Conservation (phyloP, 2,329 filamentous ascomycete species). For the Plenodomus tracheiphilus region DNA sequence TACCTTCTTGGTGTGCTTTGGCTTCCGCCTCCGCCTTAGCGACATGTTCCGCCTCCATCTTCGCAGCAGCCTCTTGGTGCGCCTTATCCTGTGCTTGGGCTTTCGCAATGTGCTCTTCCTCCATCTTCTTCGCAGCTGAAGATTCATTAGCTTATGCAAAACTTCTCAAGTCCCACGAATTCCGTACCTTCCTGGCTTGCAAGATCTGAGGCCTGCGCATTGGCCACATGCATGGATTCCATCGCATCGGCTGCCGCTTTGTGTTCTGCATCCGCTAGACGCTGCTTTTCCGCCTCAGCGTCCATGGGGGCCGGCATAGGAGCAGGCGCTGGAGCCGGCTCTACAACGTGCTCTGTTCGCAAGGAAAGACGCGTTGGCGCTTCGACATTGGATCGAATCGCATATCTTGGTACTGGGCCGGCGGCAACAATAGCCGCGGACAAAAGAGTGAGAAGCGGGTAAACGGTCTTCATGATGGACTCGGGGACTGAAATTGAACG, state of each 20-base stretch:
- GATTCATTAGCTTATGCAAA: slow-evolving; percentile 11
- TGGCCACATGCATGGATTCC: slow-evolving; percentile 23
- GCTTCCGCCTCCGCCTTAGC: slow-evolving; percentile 21
- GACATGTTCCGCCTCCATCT: slow-evolving; percentile 18
- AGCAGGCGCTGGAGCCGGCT: slow-evolving; percentile 11
- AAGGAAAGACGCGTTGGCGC: slow-evolving; percentile 6
- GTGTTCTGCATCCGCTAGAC: slow-evolving; percentile 10
- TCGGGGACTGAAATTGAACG: neutral
- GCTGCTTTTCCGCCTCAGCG: slow-evolving; percentile 6
- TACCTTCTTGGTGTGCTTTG: slow-evolving; percentile 18
- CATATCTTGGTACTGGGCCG: neutral
- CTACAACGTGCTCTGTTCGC: slow-evolving; percentile 16
- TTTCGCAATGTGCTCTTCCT: slow-evolving; percentile 22
- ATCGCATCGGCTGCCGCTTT: slow-evolving; percentile 21
- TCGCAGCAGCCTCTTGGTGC: slow-evolving; percentile 17
- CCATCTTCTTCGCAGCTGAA: slow-evolving; percentile 21
- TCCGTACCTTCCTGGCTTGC: slow-evolving; percentile 19
- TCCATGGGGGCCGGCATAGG: slow-evolving; percentile 4
- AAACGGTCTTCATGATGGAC: slow-evolving; percentile 29
- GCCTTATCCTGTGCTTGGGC: slow-evolving; percentile 22
- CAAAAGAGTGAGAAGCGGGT: slow-evolving; percentile 26
- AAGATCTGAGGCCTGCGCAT: slow-evolving; percentile 21
- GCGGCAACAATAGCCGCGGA: slow-evolving; percentile 25
- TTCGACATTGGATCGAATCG: slow-evolving; percentile 6
- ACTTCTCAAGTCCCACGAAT: slow-evolving; percentile 17